Evolutionary conservation across 345 rosid species (phyloP), one percentile per base, ranked within the genome.

Genomic region (Viola odorata): DNA sequence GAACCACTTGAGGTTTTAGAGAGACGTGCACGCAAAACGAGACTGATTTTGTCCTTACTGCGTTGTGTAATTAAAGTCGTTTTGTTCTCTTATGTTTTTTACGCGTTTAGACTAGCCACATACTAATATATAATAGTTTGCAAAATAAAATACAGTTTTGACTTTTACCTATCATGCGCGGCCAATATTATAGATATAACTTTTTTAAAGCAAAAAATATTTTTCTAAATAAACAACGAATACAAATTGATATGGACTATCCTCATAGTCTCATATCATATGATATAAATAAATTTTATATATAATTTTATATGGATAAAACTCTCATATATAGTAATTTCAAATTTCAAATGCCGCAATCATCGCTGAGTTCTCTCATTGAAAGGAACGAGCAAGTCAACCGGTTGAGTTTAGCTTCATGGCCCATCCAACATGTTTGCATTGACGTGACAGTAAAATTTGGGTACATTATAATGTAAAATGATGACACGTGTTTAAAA

Each of bases 1-100:
- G 41, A 12, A 12, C 50, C 54, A 63, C n/a, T n/a, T n/a, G n/a
- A 40, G 6, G 4, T 5, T 45, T 53, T 5, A 69, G 0, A 52
- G 78, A 82, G 85, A 73, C 81, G 87, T 76, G 65, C 81, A 83
- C 91, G 87, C 80, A 71, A 86, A 74, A 73, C 60, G 81, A 81
- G 77, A 82, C 57, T 52, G 83, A 73, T 23, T 73, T 82, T 84
- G 84, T 75, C 78, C 55, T 60, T 65, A 62, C 77, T n/a, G 57
- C 63, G 16, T 52, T 41, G 56, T 39, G 55, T 37, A 50, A 53
- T 70, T 64, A 64, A 77, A 77, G 76, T 59, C 44, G 55, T 53
- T 74, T 84, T 80, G 80, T 82, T 80, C 49, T 54, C 58, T 78
- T 61, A 63, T 62, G 45, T 36, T 48, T 42, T 55, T 39, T 45